Conservation (phyloP, 257 asterid species). For the Asclepias syriaca region DNA sequence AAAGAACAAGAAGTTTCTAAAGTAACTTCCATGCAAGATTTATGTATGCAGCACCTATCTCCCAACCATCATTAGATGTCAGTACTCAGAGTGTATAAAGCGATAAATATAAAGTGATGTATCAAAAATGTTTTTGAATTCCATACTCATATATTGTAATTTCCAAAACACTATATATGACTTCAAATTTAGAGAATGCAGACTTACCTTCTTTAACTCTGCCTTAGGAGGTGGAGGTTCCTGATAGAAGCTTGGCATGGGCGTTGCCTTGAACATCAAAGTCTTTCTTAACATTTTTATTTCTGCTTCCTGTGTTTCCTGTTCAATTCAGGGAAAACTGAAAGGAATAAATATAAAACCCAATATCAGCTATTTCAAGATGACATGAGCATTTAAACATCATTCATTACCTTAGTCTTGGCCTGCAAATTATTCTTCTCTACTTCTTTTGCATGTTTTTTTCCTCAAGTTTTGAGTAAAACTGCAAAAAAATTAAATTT, state of each 20-base stretch:
- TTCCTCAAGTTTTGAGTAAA: constrained; percentile 86
- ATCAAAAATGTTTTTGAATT: background rate
- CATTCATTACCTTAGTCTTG: constrained; percentile 53
- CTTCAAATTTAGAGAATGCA: background rate
- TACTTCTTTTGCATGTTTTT: constrained; percentile 86
- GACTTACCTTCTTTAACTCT: constrained; percentile 81
- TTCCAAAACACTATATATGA: background rate
- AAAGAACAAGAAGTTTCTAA: background rate
- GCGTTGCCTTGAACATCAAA: constrained; percentile 89
- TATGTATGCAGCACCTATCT: background rate
- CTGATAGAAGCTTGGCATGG: constrained; percentile 97
- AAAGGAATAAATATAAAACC: constrained; percentile 5
- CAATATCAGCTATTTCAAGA: constrained; percentile 3
- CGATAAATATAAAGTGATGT: background rate
- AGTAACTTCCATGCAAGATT: background rate
- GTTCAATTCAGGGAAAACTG: constrained; percentile 18
- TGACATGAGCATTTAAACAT: background rate
- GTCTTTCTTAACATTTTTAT: constrained; percentile 74
- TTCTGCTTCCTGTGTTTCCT: constrained; percentile 94
- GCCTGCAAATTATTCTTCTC: constrained; percentile 76
- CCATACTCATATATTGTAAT: background rate
- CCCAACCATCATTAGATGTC: background rate
- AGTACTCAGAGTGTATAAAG: background rate
- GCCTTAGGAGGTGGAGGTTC: constrained; percentile 91
- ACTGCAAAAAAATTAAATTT: constrained; percentile 34